Evolutionary conservation across 2,329 filamentous ascomycete genomes (phyloP).

Genomic region (Clonostachys byssicola): DNA sequence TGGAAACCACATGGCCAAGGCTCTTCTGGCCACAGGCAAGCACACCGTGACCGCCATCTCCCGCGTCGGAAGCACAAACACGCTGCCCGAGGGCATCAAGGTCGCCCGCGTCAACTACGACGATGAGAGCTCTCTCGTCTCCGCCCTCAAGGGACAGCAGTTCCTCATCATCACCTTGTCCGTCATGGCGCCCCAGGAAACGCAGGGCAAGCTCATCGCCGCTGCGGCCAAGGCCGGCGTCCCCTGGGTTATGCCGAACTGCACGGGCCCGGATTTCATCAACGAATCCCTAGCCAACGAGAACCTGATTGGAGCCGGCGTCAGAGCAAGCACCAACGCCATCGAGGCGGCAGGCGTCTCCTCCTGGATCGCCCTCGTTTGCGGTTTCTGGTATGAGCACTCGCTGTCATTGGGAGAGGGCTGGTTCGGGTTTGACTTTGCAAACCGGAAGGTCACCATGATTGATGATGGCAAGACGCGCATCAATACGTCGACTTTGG

Average conservation of each 20-base stretch:
- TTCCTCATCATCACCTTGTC: conserved; percentile 46
- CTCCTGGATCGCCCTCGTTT: conserved; percentile 22
- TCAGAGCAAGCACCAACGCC: conserved; percentile 16
- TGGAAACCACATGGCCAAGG: conserved; percentile 27
- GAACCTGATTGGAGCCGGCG: conserved; percentile 7
- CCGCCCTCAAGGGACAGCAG: conserved; percentile 48
- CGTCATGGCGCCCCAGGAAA: conserved; percentile 29
- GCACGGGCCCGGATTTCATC: conserved; percentile 23
- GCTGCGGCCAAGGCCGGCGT: conserved; percentile 48
- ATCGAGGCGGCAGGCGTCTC: conserved; percentile 27
- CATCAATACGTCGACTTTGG: conserved; percentile 56
- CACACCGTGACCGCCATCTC: conserved; percentile 48
- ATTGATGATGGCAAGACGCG: conserved; percentile 52
- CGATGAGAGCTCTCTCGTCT: conserved; percentile 33
- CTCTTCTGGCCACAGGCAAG: conserved; percentile 39
- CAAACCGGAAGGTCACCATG: conserved; percentile 30
- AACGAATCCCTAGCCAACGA: conserved; percentile 22
- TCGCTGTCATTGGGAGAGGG: conserved; percentile 26
- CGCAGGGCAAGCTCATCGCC: conserved; percentile 36
- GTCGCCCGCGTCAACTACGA: conserved; percentile 36
- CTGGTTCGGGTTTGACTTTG: conserved; percentile 45
- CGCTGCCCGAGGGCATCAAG: conserved; percentile 35
- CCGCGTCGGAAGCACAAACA: conserved; percentile 32
- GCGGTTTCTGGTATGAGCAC: conserved; percentile 50
- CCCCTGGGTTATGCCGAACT: conserved; percentile 47